Evolutionary conservation across 352 stramenopile genomes (phyloP).

Genomic region (Albugo candida): DNA sequence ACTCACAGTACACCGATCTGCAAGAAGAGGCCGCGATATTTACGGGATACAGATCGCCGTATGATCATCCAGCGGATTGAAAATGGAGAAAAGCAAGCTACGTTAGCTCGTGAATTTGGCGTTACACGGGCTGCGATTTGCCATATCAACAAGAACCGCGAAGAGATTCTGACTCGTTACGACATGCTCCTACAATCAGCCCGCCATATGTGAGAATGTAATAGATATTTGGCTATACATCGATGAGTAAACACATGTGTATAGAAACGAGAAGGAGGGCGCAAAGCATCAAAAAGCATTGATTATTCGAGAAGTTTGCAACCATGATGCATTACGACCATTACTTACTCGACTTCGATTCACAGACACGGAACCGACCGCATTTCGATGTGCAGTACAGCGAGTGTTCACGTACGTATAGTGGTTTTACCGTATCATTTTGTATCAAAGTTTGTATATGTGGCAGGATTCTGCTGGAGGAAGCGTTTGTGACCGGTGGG

Average conservation of each 20-base stretch:
- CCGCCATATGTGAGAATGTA: neutral
- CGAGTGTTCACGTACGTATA: conserved; percentile 25
- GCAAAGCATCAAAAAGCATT: conserved; percentile 1
- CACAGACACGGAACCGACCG: no score
- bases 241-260: neutral
- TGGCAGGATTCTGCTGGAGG: conserved; percentile 30
- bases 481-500: conserved; percentile 17
- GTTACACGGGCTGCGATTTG: conserved; percentile 48
- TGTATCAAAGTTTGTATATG: neutral
- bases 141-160: conserved; percentile 64
- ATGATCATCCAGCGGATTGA: conserved; percentile 52
- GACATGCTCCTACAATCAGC: conserved; percentile 33
- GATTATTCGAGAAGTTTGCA: conserved; percentile 19
- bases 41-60: conserved; percentile 31
- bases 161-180: conserved; percentile 47
- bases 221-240: neutral
- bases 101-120: conserved; percentile 38
- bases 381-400: no score
- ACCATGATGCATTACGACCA: conserved; percentile 31
- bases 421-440: neutral
- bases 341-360: no score
- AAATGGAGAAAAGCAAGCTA: conserved; percentile 39
- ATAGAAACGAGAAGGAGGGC: conserved; percentile 1
- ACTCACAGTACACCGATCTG: neutral
- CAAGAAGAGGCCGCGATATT: conserved; percentile 27